Percentiles rank a stretch among this genome's conserved stretches.
Evolutionary conservation across 2,329 filamentous ascomycete species (phyloP).

Genomic region (Periconia sp.): DNA sequence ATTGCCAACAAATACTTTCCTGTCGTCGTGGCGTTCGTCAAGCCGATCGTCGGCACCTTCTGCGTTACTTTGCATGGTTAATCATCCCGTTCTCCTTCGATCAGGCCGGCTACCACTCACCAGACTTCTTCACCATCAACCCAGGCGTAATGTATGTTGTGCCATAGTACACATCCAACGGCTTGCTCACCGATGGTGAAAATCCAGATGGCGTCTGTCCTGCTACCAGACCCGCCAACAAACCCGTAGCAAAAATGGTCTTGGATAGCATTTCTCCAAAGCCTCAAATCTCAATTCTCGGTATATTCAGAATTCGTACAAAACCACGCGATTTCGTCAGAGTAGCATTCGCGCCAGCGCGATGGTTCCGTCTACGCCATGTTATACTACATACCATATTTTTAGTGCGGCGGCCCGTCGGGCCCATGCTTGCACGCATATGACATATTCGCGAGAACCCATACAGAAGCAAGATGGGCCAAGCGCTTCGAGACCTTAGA

Average conservation of each 20-base stretch:
- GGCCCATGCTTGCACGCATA: too few relatives aligned
- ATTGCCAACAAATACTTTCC: conserved; percentile 38
- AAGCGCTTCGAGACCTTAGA: too few relatives aligned
- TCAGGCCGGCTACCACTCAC: conserved; percentile 14
- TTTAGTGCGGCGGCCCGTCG: too few relatives aligned
- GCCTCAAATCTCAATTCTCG: too few relatives aligned
- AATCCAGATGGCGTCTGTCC: conserved; percentile 34
- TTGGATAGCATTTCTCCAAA: conserved; percentile 19
- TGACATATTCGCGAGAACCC: too few relatives aligned
- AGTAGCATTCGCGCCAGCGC: too few relatives aligned
- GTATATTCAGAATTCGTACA: too few relatives aligned
- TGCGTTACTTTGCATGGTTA: conserved; percentile 18
- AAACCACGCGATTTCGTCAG: too few relatives aligned
- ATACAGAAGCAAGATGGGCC: too few relatives aligned
- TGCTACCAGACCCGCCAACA: conserved; percentile 19
- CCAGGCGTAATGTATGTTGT: conserved; percentile 35
- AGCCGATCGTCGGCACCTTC: conserved; percentile 29
- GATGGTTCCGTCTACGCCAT: too few relatives aligned
- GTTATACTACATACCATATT: too few relatives aligned
- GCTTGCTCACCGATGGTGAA: conserved; percentile 24
- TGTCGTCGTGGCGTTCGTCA: conserved; percentile 25
- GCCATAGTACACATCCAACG: conserved; percentile 39
- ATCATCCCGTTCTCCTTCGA: background rate
- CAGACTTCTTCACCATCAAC: conserved; percentile 32
- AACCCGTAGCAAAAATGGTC: conserved; percentile 2